Base-by-base conservation (phyloP, 495 filamentous ascomycete species). In the Daldinia vernicosa region DNA sequence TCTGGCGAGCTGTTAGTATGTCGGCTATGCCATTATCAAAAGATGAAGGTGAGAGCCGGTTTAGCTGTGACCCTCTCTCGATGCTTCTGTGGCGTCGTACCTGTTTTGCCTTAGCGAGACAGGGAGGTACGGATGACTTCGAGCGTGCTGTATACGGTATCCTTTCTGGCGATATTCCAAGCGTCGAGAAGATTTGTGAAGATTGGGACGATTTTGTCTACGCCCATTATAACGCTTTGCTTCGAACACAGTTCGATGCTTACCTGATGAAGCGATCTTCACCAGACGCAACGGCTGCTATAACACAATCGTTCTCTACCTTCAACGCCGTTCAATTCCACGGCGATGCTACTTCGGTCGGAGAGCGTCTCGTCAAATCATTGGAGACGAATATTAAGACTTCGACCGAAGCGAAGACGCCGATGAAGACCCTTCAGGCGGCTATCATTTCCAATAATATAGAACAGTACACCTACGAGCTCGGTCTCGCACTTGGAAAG, bases 121-220 rank as follows among this genome's bases (percentile, higher is more conserved):
- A 89, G 52, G 85, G 86, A 0, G 89, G 88, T 32, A 87, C 87
- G 0, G 87, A 89, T 60, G 88, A 91, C 28, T 95, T 92, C 75
- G 93, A 99, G 80, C 86, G 88, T 30, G 95, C 95, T 26, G 93
- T 98, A 1, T 98, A 97, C 74, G 94, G 91, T 22, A 82, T 96
- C 22, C 85, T 99, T 54, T 90, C 91, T 45, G 96, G 96, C 43
- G 91, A 98, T 74, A 83, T 93, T 6, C 82, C 88, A 37, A 89
- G 90, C 45, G 92, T 94, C 11, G 85, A 91, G 74, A 87, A 87
- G 68, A 88, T 95, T 14, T 95, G 93, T 78, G 83, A 85, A 45
- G 88, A 86, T 39, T 97, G 92, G 90, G 93, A 98, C 67, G 95
- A 99, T 77, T 88, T 90, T 68, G 86, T 98, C n/a, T 98, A 94